These are phyloP conservation scores for Plasmodium inui DNA, from an alignment of 169 alveolate species.

Conservation along the genomic window DNA sequence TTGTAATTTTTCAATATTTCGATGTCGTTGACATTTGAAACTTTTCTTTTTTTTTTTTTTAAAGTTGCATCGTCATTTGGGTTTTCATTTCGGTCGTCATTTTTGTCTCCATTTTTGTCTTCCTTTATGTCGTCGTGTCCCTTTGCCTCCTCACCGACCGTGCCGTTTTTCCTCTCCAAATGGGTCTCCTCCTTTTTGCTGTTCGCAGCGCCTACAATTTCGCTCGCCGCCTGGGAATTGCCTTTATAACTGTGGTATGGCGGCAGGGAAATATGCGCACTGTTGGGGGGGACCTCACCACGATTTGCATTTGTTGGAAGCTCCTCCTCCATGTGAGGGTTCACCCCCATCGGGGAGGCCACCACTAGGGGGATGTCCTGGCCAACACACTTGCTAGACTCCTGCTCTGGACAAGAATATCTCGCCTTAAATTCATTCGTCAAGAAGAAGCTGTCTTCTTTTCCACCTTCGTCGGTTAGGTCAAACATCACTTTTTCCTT, in stretches of 20 bases:
- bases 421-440: neutral
- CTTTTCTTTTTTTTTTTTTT: constrained; percentile 30
- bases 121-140: neutral
- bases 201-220: neutral
- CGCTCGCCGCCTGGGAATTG: neutral
- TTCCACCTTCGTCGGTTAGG: constrained; percentile 6
- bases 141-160: neutral
- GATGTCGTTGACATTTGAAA: neutral
- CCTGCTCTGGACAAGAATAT: neutral
- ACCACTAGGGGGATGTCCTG: neutral
- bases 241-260: neutral
- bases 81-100: neutral
- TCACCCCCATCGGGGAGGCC: neutral
- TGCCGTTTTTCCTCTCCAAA: neutral
- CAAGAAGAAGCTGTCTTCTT: neutral
- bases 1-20: constrained; percentile 31
- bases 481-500: constrained; percentile 18
- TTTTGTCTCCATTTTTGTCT: neutral
- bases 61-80: neutral
- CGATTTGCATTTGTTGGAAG: neutral
- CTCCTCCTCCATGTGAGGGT: neutral
- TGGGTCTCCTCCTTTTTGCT: neutral
- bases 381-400: neutral
- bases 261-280: neutral
- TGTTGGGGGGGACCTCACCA: neutral